Conservation (phyloP, 768 basidiomycete species). For the Hypholoma sublateritium region DNA sequence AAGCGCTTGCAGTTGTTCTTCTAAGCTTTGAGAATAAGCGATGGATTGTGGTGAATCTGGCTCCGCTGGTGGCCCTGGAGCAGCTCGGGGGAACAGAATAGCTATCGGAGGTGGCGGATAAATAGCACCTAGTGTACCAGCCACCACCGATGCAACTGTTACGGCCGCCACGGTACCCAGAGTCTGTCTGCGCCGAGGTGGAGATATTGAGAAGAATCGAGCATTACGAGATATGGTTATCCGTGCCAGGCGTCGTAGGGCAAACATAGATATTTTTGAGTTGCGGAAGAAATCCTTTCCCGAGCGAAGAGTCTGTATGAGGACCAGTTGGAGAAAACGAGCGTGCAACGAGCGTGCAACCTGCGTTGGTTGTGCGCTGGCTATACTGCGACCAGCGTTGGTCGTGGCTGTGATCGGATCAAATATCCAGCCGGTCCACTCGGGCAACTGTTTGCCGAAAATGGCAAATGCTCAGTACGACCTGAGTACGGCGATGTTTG, state of each 20-base stretch:
- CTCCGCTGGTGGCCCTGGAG: slow-evolving; percentile 64
- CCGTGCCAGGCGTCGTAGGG: not conserved
- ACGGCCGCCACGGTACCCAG: slow-evolving; percentile 29
- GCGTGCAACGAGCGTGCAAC: too few species aligned
- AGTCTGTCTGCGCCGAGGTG: slow-evolving; percentile 19
- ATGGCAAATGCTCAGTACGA: too few species aligned
- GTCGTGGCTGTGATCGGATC: too few species aligned
- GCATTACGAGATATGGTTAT: not conserved
- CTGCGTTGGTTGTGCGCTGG: too few species aligned
- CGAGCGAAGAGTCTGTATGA: not conserved
- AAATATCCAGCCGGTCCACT: too few species aligned
- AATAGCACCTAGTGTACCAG: slow-evolving; percentile 60
- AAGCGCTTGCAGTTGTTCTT: slow-evolving; percentile 65
- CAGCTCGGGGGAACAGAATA: slow-evolving; percentile 73
- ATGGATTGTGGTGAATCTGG: slow-evolving; percentile 57
- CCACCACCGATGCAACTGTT: slow-evolving; percentile 34
- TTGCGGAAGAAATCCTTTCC: not conserved
- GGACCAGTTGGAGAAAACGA: not conserved
- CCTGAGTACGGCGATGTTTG: too few species aligned
- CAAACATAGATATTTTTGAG: not conserved
- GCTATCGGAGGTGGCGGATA: slow-evolving; percentile 68
- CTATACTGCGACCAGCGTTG: too few species aligned
- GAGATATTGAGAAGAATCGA: slow-evolving; percentile 16
- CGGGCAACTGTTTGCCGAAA: too few species aligned
- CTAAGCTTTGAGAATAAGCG: slow-evolving; percentile 59